phyloP scores from a whole-genome alignment of 108 stramenopile genomes.

The Cyclotella baltica region DNA sequence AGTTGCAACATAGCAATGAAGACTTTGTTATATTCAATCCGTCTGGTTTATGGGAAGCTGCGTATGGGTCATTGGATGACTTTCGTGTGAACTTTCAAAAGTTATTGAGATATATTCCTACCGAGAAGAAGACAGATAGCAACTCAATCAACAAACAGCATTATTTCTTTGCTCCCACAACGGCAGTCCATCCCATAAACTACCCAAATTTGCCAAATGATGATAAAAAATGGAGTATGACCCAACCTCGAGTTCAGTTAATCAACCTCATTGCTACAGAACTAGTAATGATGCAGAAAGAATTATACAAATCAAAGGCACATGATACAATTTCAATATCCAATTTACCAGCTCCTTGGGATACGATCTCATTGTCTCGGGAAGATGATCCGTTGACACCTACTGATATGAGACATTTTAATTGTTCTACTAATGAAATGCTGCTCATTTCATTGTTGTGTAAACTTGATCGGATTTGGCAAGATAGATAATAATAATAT shows the following conservation, averaged over 20 bases:
- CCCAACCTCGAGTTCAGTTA: slow-evolving; percentile 18
- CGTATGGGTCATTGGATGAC: slow-evolving; percentile 25
- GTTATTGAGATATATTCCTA: slow-evolving; percentile 24
- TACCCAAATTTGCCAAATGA: slow-evolving; percentile 16
- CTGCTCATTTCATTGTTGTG: slow-evolving; percentile 28
- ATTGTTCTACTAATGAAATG: slow-evolving; percentile 29
- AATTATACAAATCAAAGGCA: background rate
- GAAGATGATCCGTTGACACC: slow-evolving; percentile 38
- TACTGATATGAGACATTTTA: slow-evolving; percentile 34
- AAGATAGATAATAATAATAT: too few species aligned
- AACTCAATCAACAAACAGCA: background rate
- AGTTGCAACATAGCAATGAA: background rate
- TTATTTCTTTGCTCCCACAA: slow-evolving; percentile 36
- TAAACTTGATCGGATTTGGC: slow-evolving; percentile 23
- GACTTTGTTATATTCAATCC: slow-evolving; percentile 37
- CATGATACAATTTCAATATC: slow-evolving; percentile 21
- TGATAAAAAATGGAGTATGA: slow-evolving; percentile 39
- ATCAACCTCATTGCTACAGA: slow-evolving; percentile 26
- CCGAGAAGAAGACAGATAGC: background rate
- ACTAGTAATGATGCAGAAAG: slow-evolving; percentile 6
- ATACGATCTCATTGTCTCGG: slow-evolving; percentile 19
- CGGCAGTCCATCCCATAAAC: slow-evolving; percentile 35
- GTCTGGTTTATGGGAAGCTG: slow-evolving; percentile 39
- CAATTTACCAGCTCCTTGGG: slow-evolving; percentile 19
- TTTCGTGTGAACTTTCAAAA: slow-evolving; percentile 29